phyloP scores from a whole-genome alignment of 169 alveolate genomes.

The Ichthyophthirius multifiliis region DNA sequence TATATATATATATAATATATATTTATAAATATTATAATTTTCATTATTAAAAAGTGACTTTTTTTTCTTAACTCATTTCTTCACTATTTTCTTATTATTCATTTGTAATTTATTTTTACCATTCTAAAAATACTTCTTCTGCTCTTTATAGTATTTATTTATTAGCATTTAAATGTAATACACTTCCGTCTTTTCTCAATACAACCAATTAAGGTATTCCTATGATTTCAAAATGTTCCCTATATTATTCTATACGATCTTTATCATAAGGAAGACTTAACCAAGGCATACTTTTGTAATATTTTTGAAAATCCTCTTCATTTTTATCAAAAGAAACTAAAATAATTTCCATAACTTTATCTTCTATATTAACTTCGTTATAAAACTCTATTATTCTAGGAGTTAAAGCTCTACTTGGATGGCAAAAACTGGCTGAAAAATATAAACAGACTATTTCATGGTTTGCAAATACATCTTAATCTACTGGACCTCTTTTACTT shows the following conservation, averaged over 20 bases:
- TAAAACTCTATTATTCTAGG: background rate
- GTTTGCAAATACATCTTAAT: background rate
- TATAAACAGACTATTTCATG: background rate
- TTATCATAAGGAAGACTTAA: background rate
- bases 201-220: background rate
- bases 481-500: background rate
- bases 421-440: background rate
- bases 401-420: background rate
- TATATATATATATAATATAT: too few species aligned
- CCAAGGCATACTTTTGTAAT: background rate
- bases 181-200: background rate
- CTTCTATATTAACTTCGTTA: conserved; percentile 4
- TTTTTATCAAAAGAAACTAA: background rate
- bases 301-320: background rate
- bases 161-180: background rate
- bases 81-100: too few species aligned
- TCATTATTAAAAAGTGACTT: too few species aligned
- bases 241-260: background rate
- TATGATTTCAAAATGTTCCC: background rate
- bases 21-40: too few species aligned
- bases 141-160: background rate
- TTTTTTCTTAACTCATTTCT: too few species aligned
- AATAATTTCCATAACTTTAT: background rate
- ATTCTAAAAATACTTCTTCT: background rate
- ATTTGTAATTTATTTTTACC: background rate